Base-by-base conservation (phyloP, 768 basidiomycete species). In the Termitomyces sp. region DNA sequence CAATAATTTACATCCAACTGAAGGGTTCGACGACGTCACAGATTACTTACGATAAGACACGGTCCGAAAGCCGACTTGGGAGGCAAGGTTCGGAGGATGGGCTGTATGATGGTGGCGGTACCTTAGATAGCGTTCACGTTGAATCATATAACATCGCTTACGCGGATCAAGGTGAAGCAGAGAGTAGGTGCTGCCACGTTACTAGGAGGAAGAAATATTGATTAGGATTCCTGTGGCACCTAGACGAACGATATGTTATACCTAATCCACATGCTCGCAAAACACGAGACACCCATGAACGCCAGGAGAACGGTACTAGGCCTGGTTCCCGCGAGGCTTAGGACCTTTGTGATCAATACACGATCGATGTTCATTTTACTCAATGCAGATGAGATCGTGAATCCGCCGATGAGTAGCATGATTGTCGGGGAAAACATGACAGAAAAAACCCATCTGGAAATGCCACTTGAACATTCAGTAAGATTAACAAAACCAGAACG, bases 181-280 rank as follows among this genome's bases (percentile, higher is more conserved):
- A 98, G 79, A 2, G 96, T 97, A 10, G 96, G 95, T 18, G 97
- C 97, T 3, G 97, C 96, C 20, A 99, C 97, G 68, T 99, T 98
- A 72, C 92, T 91, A 36, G 60, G 56, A 52, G 38, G 26, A 53
- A 60, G 52, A 44, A 47, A 58, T 49, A 61, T 62, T 55, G 56
- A 63, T 56, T 41, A 48, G n/a, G 57, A 20, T 28, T 52, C 26
- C 11, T 53, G 57, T 5, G 43, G 45, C 46, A 28, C 51, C n/a
- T 24, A 46, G 41, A 41, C 22, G 24, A 45, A 41, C 44, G 45
- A 11, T 35, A 13, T 57, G 28, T 61, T 72, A 46, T 55, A 88
- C 89, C 90, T 94, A 66, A 99, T 98, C 97, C 94, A 98, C 96
- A 98, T 99, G 71, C 92, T 94, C 3, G 95, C 94, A 68, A 99